Percentiles rank a stretch among this genome's conserved stretches.
Conservation (phyloP, 164 flowering plant genomes). For the Brasenia schreberi region DNA sequence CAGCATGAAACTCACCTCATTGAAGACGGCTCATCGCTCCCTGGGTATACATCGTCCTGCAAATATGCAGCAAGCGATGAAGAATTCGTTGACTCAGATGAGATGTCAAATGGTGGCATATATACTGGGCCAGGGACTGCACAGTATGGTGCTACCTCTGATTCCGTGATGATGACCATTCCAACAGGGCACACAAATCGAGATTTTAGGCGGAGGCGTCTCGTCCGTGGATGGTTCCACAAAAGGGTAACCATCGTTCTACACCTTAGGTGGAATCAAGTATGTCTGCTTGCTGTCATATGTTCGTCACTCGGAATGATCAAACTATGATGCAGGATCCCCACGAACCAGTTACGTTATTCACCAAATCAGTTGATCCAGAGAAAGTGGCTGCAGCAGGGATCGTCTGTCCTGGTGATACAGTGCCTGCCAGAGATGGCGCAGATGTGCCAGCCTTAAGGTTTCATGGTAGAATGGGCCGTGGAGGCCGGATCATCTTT, state of each 20-base stretch:
- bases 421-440: constrained; percentile 21
- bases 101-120: constrained; percentile 25
- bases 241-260: constrained; percentile 37
- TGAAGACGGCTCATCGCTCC: constrained; percentile 76
- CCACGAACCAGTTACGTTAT: constrained; percentile 63
- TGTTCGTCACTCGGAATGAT: not conserved
- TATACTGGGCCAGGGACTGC: constrained; percentile 26
- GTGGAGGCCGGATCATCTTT: constrained; percentile 87
- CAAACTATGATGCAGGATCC: constrained; percentile 58
- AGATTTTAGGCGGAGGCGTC: constrained; percentile 45
- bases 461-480: constrained; percentile 77
- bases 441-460: constrained; percentile 22
- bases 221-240: constrained; percentile 58
- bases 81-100: constrained; percentile 77
- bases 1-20: constrained; percentile 51
- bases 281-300: no score
- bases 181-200: constrained; percentile 38
- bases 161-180: constrained; percentile 33
- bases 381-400: constrained; percentile 75
- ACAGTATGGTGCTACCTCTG: constrained; percentile 28
- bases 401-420: constrained; percentile 45
- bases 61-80: constrained; percentile 77
- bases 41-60: constrained; percentile 41
- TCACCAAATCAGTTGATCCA: constrained; percentile 72
- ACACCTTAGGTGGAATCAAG: not conserved